A percentile compares a stretch with the other conserved stretches of the same genome.
Evolutionary conservation across 106 monocot species (phyloP).

Genomic region (Dendrobium huoshanense): DNA sequence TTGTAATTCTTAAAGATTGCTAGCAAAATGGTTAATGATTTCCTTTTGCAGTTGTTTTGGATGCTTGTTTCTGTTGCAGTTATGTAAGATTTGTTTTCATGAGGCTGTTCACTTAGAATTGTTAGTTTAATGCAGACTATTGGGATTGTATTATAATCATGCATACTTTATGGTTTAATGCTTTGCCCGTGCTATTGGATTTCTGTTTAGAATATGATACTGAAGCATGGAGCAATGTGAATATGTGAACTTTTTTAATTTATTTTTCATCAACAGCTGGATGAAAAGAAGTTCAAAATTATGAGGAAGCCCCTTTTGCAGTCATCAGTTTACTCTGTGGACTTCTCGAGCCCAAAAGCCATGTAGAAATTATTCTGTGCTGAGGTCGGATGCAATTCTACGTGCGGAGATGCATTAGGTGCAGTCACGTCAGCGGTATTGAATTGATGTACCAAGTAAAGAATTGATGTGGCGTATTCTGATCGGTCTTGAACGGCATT

Average conservation of each 20-base stretch:
- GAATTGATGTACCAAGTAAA: too few relatives aligned
- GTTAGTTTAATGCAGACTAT: not conserved
- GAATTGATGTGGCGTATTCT: too few relatives aligned
- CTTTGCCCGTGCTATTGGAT: not conserved
- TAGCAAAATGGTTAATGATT: not conserved
- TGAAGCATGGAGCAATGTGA: not conserved
- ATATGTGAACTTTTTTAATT: not conserved
- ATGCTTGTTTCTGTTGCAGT: not conserved
- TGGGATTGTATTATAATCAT: not conserved
- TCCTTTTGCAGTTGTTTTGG: not conserved
- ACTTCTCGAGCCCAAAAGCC: too few relatives aligned
- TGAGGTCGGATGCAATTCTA: too few relatives aligned
- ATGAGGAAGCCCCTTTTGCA: too few relatives aligned
- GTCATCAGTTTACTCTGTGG: too few relatives aligned
- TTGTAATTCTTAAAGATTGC: not conserved
- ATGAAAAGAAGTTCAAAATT: too few relatives aligned
- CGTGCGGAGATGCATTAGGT: too few relatives aligned
- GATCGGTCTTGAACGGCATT: too few relatives aligned
- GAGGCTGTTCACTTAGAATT: not conserved
- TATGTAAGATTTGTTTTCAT: not conserved
- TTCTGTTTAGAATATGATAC: not conserved
- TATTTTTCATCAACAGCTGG: too few relatives aligned
- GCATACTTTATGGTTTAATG: not conserved
- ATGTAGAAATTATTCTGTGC: too few relatives aligned
- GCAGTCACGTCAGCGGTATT: too few relatives aligned